Base-by-base conservation (phyloP, 352 stramenopile genomes). In the Phytophthora meadii region DNA sequence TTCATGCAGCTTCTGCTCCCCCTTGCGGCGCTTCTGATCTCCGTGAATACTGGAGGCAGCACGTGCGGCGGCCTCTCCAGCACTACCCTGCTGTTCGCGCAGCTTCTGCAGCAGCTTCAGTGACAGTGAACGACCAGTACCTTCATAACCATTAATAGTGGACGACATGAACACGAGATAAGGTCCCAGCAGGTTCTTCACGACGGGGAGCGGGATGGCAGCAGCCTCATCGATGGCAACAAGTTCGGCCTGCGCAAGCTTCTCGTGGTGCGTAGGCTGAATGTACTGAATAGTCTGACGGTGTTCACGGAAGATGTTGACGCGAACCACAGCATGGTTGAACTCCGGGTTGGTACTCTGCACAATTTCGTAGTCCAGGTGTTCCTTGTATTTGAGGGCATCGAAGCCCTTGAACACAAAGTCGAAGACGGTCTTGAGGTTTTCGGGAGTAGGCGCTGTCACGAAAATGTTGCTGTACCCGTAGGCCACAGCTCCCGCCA, bases 61-160 rank as follows among this genome's bases (percentile, higher is more conserved):
- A 28, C 79, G 72, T 14, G 77, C 72, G 2, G 74, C 83, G 19
- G 77, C 84, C 25, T 89, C 76, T 28, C 83, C 82, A n/a, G 84
- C 82, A 50, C 70, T 82, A 30, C 89, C 90, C 65, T 98, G 97
- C 57, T 95, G 80, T 58, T 99, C 92, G 14, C 98, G 87, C 27
- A 99, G 83, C 76, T 99, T 98, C 53, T 99, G 97, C 61, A 99
- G 93, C 11, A 99, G 86, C 82, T 99, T 99, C 28, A 99, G 85
- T 60, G 97, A 99, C 15, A 99, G 80, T 52, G 97, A 98, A 46
- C 98, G 78, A 22, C 98, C 98, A 4, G 98, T 99, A 45, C 98
- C 98, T 90, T 99, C 98, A 75, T 99, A 99, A 34, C 98, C 98
- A 77, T 99, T 99, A 45, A 99, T 96, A 4, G 98, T 99, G 27